Conservation (phyloP, 306 rosid species). For the Astragalus membranaceus region DNA sequence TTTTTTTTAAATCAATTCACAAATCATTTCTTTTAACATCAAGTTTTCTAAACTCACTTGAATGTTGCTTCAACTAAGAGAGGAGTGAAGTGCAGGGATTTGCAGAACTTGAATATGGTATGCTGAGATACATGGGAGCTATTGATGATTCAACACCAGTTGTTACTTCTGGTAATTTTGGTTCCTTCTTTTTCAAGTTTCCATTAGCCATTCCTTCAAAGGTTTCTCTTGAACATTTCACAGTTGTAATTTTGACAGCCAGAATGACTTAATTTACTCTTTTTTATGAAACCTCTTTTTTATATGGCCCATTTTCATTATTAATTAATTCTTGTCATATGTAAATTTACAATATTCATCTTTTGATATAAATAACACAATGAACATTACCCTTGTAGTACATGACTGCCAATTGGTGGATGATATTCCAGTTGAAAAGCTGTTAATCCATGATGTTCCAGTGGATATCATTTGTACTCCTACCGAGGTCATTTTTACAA, state of each 20-base stretch:
- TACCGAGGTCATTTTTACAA: constrained; percentile 59
- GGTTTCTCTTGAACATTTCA: neutral
- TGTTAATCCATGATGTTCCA: constrained; percentile 77
- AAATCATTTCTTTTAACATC: no score
- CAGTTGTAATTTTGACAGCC: neutral
- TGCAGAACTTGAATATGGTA: constrained; percentile 91
- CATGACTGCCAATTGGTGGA: constrained; percentile 86
- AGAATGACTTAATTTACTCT: neutral
- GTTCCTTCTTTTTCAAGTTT: constrained; percentile 1
- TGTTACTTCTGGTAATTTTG: constrained; percentile 64
- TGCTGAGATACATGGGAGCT: constrained; percentile 84
- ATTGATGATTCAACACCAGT: constrained; percentile 74
- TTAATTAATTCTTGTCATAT: neutral
- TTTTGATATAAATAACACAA: neutral
- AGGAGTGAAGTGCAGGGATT: constrained; percentile 55
- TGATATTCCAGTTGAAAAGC: constrained; percentile 75
- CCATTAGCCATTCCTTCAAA: neutral
- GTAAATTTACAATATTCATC: neutral
- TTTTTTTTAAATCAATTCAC: no score
- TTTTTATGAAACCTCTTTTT: neutral
- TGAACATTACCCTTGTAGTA: constrained; percentile 39
- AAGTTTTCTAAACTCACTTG: no score
- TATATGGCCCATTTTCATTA: neutral
- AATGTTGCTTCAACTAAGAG: constrained; percentile 7
- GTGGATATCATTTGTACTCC: constrained; percentile 94